Evolutionary conservation across 495 filamentous ascomycete genomes (phyloP), one percentile per base, ranked within the genome.

Genomic region (Talaromyces thailandensis): DNA sequence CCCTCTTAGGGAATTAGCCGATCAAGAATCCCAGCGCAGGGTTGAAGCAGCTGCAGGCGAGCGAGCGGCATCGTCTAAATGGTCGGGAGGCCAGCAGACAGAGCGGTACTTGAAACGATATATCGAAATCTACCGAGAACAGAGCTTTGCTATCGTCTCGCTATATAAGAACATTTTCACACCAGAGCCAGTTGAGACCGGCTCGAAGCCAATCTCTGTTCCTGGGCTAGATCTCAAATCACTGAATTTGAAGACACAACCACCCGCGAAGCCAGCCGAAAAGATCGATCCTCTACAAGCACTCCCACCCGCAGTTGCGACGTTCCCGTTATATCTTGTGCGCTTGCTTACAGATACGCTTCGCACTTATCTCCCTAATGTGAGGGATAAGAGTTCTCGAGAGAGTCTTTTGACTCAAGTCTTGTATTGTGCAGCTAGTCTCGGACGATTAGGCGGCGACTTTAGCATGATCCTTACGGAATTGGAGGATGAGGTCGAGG

Each of bases 121-220:
- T 75, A 88, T 99, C 67, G 95, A 99, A 72, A 96, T 98, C 29
- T 98, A 97, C 75, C 88, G 95, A 58, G 95, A 99, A 74, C 95
- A 99, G 73, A 94, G 90, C 68, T 99, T 99, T 69, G 89, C 88
- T 11, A 95, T 97, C 63, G 83, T 98, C 23, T 92, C 89, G 21
- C 89, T 97, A 82, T 96, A 94, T 71, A 88, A 86, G 64, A 90
- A 84, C 66, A 94, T 98, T 52, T 98, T 97, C 69, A 85, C 88
- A 3, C 77, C 82, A 7, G 74, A 79, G 50, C 67, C 73, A 65
- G 70, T 74, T 35, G 71, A 76, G 28, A 62, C 66, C 29, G 76
- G 79, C 8, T 31, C 69, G 23, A 68, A 78, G 31, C 45, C 67
- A 14, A 55, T 73, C 3, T 73, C 72, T 26, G 64, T 78, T 52